Conservation (phyloP, 208 protist genomes). For the Wallacemonas sp. region DNA sequence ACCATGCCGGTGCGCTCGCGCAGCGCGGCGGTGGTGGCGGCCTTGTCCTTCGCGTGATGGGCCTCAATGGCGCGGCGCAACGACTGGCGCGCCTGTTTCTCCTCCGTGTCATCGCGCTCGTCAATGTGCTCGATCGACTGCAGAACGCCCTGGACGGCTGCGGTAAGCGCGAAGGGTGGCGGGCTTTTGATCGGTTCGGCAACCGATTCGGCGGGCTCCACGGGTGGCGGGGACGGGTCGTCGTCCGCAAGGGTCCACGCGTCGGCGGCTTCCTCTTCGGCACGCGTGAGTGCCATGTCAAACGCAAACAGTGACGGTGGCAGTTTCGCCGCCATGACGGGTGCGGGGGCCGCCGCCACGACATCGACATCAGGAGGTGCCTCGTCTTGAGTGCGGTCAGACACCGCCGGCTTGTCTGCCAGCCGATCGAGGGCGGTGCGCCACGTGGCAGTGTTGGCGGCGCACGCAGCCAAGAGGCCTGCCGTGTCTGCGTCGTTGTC, state of each 20-base stretch:
- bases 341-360: too few relatives aligned
- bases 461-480: conserved; percentile 8
- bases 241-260: too few relatives aligned
- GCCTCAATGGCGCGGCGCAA: conserved; percentile 14
- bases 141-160: conserved; percentile 28
- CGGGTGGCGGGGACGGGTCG: too few relatives aligned
- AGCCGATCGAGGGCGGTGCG: background rate
- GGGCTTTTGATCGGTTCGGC: too few relatives aligned
- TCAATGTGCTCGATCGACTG: conserved; percentile 42
- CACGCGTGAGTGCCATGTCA: conserved; percentile 47
- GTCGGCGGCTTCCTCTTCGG: conserved; percentile 25
- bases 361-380: too few relatives aligned
- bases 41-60: conserved; percentile 6
- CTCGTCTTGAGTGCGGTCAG: too few relatives aligned
- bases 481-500: conserved; percentile 11
- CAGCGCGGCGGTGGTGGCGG: background rate
- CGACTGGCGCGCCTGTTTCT: conserved; percentile 9
- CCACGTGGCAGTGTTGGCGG: background rate
- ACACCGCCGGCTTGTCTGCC: background rate
- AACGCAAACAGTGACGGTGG: conserved; percentile 49
- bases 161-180: background rate
- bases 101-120: conserved; percentile 30
- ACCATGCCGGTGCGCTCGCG: conserved; percentile 33
- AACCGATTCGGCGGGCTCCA: too few relatives aligned
- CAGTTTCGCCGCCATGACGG: too few relatives aligned